Evolutionary conservation across 176 grass and related monocot genomes (phyloP).

Genomic region (Coix lacrymajobi): DNA sequence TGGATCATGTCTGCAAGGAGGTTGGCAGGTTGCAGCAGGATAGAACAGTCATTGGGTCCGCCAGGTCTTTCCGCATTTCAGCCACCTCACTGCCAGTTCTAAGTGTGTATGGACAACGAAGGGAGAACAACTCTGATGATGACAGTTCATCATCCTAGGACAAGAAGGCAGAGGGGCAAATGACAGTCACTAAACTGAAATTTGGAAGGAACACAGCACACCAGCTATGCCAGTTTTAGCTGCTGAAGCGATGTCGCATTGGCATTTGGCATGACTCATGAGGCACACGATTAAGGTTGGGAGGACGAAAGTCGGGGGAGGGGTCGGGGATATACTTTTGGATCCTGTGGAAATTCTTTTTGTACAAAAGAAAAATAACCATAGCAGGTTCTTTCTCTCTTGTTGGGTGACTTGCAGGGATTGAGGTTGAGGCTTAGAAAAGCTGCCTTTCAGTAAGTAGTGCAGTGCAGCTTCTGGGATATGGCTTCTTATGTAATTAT

Average conservation of each 20-base stretch:
- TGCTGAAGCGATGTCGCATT: slow-evolving; percentile 15
- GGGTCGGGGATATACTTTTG: slow-evolving; percentile 22
- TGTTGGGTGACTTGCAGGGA: slow-evolving; percentile 17
- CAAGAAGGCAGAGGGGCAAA: background rate
- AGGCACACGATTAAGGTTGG: slow-evolving; percentile 6
- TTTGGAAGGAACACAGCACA: slow-evolving; percentile 20
- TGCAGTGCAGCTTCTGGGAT: slow-evolving; percentile 6
- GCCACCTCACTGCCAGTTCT: slow-evolving; percentile 61
- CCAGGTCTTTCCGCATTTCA: slow-evolving; percentile 76
- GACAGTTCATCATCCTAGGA: slow-evolving; percentile 69
- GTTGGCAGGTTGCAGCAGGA: slow-evolving; percentile 88
- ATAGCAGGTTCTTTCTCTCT: slow-evolving; percentile 20
- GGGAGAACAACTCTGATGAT: slow-evolving; percentile 60
- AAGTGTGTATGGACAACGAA: slow-evolving; percentile 40
- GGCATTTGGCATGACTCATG: slow-evolving; percentile 10
- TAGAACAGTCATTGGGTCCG: slow-evolving; percentile 66
- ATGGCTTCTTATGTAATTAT: slow-evolving; percentile 30
- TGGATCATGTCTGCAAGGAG: slow-evolving; percentile 95
- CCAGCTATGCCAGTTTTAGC: background rate
- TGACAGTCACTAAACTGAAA: background rate
- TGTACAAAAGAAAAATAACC: slow-evolving; percentile 48
- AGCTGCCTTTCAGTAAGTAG: slow-evolving; percentile 2
- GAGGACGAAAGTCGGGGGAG: background rate
- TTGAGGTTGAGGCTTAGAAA: slow-evolving; percentile 25
- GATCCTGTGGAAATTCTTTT: slow-evolving; percentile 19